phyloP scores from a whole-genome alignment of 2,329 filamentous ascomycete species.

The Gaeumannomyces tritici region DNA sequence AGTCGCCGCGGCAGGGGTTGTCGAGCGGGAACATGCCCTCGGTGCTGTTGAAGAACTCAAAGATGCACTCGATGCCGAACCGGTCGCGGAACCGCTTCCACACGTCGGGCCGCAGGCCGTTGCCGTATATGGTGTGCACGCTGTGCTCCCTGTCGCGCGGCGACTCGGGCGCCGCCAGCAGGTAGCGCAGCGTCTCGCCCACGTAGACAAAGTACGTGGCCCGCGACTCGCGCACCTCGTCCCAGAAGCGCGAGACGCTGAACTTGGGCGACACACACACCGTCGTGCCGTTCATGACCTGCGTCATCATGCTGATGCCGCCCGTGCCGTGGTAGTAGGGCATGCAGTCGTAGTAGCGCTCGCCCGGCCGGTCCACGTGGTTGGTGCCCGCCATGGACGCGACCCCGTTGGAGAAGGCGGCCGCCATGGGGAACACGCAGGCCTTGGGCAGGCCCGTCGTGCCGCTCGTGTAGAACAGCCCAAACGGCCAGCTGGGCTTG shows the following conservation, averaged over 20 bases:
- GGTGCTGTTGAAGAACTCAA: slow-evolving; percentile 71
- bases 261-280: slow-evolving; percentile 59
- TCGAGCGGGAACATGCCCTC: slow-evolving; percentile 58
- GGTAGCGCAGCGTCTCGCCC: slow-evolving; percentile 66
- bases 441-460: slow-evolving; percentile 71
- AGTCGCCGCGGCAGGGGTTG: slow-evolving; percentile 53
- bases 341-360: slow-evolving; percentile 71
- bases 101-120: slow-evolving; percentile 59
- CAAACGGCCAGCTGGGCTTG: slow-evolving; percentile 43
- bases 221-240: slow-evolving; percentile 55
- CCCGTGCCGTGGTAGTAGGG: slow-evolving; percentile 69
- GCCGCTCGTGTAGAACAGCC: slow-evolving; percentile 62
- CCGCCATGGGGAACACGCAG: slow-evolving; percentile 46
- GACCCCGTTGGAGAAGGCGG: slow-evolving; percentile 18
- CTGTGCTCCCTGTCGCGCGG: slow-evolving; percentile 49
- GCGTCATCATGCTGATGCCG: slow-evolving; percentile 45
- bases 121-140: slow-evolving; percentile 52
- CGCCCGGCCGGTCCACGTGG: slow-evolving; percentile 23
- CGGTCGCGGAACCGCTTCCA: slow-evolving; percentile 56
- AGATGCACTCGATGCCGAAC: slow-evolving; percentile 52
- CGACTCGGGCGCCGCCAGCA: slow-evolving; percentile 58
- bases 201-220: slow-evolving; percentile 70
- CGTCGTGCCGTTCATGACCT: slow-evolving; percentile 42
- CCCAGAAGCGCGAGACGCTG: slow-evolving; percentile 62
- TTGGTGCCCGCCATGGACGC: slow-evolving; percentile 17